Evolutionary conservation across 768 basidiomycete species (phyloP).

Genomic region (Lactifluus hygrophoroides): DNA sequence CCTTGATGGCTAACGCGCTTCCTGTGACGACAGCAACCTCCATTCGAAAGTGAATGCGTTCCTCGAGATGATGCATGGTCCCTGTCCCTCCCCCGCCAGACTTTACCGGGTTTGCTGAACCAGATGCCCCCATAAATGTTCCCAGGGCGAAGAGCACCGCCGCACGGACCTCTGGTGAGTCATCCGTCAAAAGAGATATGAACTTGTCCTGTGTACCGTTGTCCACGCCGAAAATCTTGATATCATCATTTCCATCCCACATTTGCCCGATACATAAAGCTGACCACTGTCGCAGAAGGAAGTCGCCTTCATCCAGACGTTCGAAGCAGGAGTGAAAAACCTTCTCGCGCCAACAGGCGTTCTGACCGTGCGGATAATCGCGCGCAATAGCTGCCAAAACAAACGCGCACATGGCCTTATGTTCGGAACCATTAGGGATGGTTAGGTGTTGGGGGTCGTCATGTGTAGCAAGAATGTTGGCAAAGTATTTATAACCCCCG

Average conservation of each 20-base stretch:
- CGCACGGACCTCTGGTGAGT: constrained; percentile 87
- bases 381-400: constrained; percentile 85
- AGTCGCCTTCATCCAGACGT: constrained; percentile 82
- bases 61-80: constrained; percentile 64
- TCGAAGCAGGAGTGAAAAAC: constrained; percentile 87
- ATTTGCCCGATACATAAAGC: constrained; percentile 89
- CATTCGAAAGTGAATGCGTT: constrained; percentile 74
- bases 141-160: constrained; percentile 88
- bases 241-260: constrained; percentile 90
- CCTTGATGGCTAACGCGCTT: constrained; percentile 79
- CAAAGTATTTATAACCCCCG: constrained; percentile 80
- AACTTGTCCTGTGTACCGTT: constrained; percentile 75
- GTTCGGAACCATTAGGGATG: constrained; percentile 91
- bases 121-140: constrained; percentile 88
- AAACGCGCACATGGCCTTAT: constrained; percentile 98
- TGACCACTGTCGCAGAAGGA: constrained; percentile 89
- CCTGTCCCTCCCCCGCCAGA: constrained; percentile 82
- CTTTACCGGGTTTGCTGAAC: constrained; percentile 54
- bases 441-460: constrained; percentile 47
- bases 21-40: constrained; percentile 90
- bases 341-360: constrained; percentile 68
- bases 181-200: constrained; percentile 69
- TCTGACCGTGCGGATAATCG: constrained; percentile 83
- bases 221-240: constrained; percentile 77
- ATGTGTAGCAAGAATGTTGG: constrained; percentile 59